Evolutionary conservation across 225 moss, liverwort and hornwort genomes (phyloP), one percentile per base, ranked within the genome.

Genomic region (Straminergon stramineum): DNA sequence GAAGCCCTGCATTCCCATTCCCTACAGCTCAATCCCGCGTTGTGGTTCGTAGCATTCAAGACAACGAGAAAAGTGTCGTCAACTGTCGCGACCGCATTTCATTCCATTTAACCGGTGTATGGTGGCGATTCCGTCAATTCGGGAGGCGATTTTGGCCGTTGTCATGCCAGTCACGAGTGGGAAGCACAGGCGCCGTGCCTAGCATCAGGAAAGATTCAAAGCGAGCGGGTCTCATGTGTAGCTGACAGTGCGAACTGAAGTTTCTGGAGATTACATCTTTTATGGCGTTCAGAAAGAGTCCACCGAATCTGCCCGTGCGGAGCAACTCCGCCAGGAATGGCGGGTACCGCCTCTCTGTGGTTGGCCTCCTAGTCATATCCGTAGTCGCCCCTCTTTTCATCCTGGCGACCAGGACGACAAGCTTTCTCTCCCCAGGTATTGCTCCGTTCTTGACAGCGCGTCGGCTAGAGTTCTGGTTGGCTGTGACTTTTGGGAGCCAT

Each of bases 331-430:
- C 52, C 19, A 91, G 94, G 88, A 93, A 92, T 87, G 88, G 93
- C 76, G 93, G 91, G 41, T 92, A 93, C 79, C 93, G 93, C 10
- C 67, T 81, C 60, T 93, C 92, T 24, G 91, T 94, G 53, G 74
- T 91, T 28, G 94, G 85, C 19, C 91, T 93, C 45, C 89, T 94
- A 5, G 66, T 92, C n/a, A 58, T 94, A 86, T 94, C 93, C 71
- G 85, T 94, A 5, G 84, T 91, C 20, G 88, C 93, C 11, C 94
- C 94, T 37, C 93, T 94, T 55, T 64, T 92, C 90, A 93, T 94
- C 68, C 78, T 94, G 91, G 92, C 93, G 67, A 86, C 92, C 52
- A 91, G 93, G 91, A 88, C 89, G 63, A 88, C 91, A 15, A 93
- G 82, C 90, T 93, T 91, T 57, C 90, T 91, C 53, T 78, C 90